These are phyloP conservation scores for Pestalotiopsis sp. DNA, from an alignment of 2,329 filamentous ascomycete genomes.

Conservation along the genomic window DNA sequence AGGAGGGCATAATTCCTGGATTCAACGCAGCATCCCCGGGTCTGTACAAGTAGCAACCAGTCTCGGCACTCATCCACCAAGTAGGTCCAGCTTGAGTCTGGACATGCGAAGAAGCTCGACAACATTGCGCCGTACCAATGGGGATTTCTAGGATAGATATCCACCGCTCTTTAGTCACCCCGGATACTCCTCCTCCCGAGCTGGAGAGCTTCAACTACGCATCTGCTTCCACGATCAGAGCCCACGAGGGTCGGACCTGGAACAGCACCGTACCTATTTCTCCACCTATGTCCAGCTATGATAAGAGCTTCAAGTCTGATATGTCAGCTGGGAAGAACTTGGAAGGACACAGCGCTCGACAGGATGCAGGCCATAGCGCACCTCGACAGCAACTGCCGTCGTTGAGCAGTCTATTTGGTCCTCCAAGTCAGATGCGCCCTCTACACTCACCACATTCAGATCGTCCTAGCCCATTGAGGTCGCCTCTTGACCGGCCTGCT, in stretches of 20 bases:
- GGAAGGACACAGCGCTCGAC: conserved; percentile 39
- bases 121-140: conserved; percentile 48
- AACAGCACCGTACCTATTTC: conserved; percentile 47
- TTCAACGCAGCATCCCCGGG: neutral
- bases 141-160: conserved; percentile 55
- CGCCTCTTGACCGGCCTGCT: conserved; percentile 50
- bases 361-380: conserved; percentile 32
- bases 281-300: conserved; percentile 63
- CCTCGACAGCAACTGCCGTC: conserved; percentile 55
- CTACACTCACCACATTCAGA: conserved; percentile 50
- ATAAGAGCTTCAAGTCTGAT: conserved; percentile 45
- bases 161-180: conserved; percentile 51
- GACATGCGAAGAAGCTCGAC: conserved; percentile 10
- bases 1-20: neutral
- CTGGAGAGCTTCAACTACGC: conserved; percentile 51
- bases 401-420: conserved; percentile 59
- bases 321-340: conserved; percentile 44
- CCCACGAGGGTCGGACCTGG: conserved; percentile 49
- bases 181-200: conserved; percentile 55
- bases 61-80: neutral
- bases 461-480: conserved; percentile 44
- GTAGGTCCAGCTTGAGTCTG: neutral
- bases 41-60: too few relatives aligned
- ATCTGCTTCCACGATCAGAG: conserved; percentile 48
- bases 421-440: conserved; percentile 44